Percentiles rank a stretch among this genome's conserved stretches.
Evolutionary conservation across 1,284 basidiomycete genomes (phyloP).

Genomic region (Puccinia horiana): DNA sequence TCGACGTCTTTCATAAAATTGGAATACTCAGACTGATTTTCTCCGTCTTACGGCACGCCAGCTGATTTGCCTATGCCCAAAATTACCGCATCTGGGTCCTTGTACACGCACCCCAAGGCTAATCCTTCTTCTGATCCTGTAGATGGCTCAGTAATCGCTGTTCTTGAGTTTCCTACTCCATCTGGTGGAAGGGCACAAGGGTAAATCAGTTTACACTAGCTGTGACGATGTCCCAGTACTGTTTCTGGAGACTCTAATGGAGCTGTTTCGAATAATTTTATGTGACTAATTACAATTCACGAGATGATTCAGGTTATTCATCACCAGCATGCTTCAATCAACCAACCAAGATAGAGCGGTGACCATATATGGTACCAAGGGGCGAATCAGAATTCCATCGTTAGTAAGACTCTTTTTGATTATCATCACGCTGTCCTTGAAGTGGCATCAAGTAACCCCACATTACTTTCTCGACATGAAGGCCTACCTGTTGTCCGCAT

Average conservation of each 20-base stretch:
- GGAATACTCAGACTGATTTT: neutral
- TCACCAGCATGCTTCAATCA: slow-evolving; percentile 20
- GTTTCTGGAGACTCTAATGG: neutral
- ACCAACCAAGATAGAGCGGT: slow-evolving; percentile 30
- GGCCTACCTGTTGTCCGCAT: slow-evolving; percentile 15
- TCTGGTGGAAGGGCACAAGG: slow-evolving; percentile 34
- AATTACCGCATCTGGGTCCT: slow-evolving; percentile 13
- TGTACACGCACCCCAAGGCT: slow-evolving; percentile 34
- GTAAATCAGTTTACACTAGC: slow-evolving; percentile 19
- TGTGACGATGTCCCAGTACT: neutral
- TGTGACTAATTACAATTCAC: neutral
- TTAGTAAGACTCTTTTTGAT: neutral
- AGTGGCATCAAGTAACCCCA: neutral
- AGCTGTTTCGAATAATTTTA: neutral
- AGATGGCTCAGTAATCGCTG: slow-evolving; percentile 26
- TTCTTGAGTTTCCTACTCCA: slow-evolving; percentile 37
- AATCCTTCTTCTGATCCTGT: neutral
- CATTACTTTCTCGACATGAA: neutral
- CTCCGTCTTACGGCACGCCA: neutral
- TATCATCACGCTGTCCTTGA: neutral
- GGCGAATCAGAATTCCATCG: slow-evolving; percentile 36
- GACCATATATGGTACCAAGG: slow-evolving; percentile 39
- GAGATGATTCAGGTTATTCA: slow-evolving; percentile 13
- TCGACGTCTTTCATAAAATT: neutral
- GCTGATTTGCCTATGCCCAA: slow-evolving; percentile 21